Base-by-base conservation (phyloP, 2,329 filamentous ascomycete genomes). In the Hirsutella minnesotensis region DNA sequence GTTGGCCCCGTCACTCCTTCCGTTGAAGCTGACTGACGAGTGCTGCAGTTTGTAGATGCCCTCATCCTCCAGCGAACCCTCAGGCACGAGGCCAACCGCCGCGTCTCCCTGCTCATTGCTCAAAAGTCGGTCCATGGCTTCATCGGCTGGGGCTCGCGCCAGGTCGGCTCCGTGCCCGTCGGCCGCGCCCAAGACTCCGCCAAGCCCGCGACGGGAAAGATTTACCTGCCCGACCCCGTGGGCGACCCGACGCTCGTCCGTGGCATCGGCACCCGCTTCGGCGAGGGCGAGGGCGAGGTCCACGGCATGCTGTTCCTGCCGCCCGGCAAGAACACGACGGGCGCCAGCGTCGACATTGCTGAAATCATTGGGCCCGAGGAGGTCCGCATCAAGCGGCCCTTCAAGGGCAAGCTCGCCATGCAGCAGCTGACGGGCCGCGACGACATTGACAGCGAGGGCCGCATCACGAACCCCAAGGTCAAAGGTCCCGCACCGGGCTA, bases 41-140 rank as follows among this genome's bases (percentile, higher is more conserved):
- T 39, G 10, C 18, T 33, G 13, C 57, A 95, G 82, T 98, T 98
- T 53, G 89, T 96, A 58, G 92, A 98, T 57, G 90, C 88, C 42
- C 75, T 98, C 41, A 84, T 96, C 51, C 75, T 98, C 41, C 94
- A 95, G 77, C 83, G 89, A 50, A 87, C 88, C 13, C 77, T 96
- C 45, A 84, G 86, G 50, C 82, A 78, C 57, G 89, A 95, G 67
- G 83, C 88, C 43, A 81, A 83, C 51, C 85, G 92, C 51, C 86
- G 92, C 42, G 86, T 95, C 45, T 87, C 88, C 41, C 89, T 94
- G 57, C 77, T 98, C 40, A 92, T 95, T 47, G 92, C 92, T 19
- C 89, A 94, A 54, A 96, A 95, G 61, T 95, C 89, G 3, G 94
- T 96, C 66, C 80, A 86, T 55, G 81, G 90, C 59, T 94, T 96